Conservation (phyloP, 2,329 filamentous ascomycete species). For the Monilinia fructicola region DNA sequence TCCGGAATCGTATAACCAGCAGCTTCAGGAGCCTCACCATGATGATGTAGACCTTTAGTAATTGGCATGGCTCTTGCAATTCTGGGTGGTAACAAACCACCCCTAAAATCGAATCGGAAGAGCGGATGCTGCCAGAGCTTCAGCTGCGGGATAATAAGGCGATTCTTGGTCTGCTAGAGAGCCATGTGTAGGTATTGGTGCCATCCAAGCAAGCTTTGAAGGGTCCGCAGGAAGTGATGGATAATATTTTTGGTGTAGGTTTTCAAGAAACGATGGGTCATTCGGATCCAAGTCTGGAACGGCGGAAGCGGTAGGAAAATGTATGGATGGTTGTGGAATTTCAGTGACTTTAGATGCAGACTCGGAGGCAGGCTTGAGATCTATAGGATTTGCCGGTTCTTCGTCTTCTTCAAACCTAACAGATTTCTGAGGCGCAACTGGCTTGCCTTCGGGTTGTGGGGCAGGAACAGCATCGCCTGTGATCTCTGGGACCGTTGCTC, state of each 20-base stretch:
- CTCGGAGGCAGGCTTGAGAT: conserved; percentile 39
- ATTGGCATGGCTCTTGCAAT: conserved; percentile 72
- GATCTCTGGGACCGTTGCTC: neutral
- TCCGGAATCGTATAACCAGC: conserved; percentile 93
- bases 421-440: conserved; percentile 46
- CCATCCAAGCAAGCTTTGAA: conserved; percentile 86
- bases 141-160: conserved; percentile 77
- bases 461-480: conserved; percentile 28
- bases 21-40: conserved; percentile 86
- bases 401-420: conserved; percentile 42
- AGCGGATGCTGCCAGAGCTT: conserved; percentile 68
- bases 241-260: conserved; percentile 91
- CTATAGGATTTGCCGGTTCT: conserved; percentile 47
- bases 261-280: conserved; percentile 77
- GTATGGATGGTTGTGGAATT: conserved; percentile 44
- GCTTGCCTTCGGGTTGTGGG: conserved; percentile 33
- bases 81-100: conserved; percentile 74
- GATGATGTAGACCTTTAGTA: conserved; percentile 84
- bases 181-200: conserved; percentile 64
- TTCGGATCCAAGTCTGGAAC: conserved; percentile 77
- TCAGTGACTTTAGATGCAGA: conserved; percentile 58
- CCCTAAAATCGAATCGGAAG: conserved; percentile 89
- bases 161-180: conserved; percentile 66
- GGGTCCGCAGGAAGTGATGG: conserved; percentile 83
- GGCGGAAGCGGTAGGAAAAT: conserved; percentile 46